phyloP scores from a whole-genome alignment of 176 grass and related monocot species.

The Puya raimondii region DNA sequence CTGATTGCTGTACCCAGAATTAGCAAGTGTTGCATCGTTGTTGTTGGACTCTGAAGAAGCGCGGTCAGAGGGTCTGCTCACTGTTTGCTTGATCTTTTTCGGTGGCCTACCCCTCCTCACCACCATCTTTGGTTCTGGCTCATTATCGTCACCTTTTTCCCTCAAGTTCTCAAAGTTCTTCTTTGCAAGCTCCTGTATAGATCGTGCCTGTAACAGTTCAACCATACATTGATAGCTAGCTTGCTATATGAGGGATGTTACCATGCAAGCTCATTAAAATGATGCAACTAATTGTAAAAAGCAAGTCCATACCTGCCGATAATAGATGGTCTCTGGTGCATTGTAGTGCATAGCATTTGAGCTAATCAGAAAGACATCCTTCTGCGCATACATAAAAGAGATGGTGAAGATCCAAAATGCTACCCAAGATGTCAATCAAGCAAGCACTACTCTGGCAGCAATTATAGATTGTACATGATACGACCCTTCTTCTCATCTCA shows the following conservation, averaged over 20 bases:
- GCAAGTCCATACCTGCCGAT: conserved; percentile 40
- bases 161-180: conserved; percentile 88
- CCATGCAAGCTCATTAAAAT: too few species aligned
- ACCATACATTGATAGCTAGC: too few species aligned
- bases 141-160: conserved; percentile 47
- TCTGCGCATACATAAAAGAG: conserved; percentile 25
- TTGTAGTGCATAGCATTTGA: conserved; percentile 80
- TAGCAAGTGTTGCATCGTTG: conserved; percentile 8
- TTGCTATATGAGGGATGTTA: too few species aligned
- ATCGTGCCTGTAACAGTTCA: conserved; percentile 39
- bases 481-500: too few species aligned
- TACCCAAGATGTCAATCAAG: too few species aligned
- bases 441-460: too few species aligned
- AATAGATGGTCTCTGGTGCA: conserved; percentile 60
- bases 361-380: conserved; percentile 68
- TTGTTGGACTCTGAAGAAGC: conserved; percentile 41
- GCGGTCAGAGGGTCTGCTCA: conserved; percentile 9
- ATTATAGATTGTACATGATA: too few species aligned
- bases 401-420: background rate
- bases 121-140: conserved; percentile 39
- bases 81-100: conserved; percentile 36
- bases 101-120: conserved; percentile 61
- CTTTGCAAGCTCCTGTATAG: conserved; percentile 72
- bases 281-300: too few species aligned
- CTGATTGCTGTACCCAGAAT: background rate